Evolutionary conservation across 1,284 basidiomycete species (phyloP), one percentile per base, ranked within the genome.

Genomic region (Puccinia brachypodii): DNA sequence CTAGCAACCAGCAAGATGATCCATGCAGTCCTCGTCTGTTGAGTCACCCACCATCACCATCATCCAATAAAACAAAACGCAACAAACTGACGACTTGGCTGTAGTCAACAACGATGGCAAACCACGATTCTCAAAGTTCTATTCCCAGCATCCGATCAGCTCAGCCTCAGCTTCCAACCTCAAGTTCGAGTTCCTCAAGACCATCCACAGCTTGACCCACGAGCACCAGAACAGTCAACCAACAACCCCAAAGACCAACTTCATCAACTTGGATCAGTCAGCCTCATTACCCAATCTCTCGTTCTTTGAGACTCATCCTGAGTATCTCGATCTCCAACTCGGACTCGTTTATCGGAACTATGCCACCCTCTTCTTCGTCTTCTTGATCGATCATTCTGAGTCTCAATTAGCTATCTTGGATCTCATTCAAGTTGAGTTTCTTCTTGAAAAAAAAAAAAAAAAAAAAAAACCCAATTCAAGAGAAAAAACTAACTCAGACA

Each of bases 401-500:
- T 96, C 94, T 85, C 96, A 99, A 87, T 89, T 99, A 16, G 97
- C 96, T 0, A 94, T 99, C 82, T 88, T 99, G 69, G 97, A 99
- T 86, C 87, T 99, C 83, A 99, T 99, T 72, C 97, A 99, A 90
- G 95, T 95, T 85, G 83, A 91, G 71, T 13, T 11, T 16, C 38
- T 85, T 25, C 38, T 40, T 33, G 76, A 53, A 53, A 50, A 22
- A 31, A 66, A 22, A 40, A 62, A 76, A 73, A 47, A 31, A 13
- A 72, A 42, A 60, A 22, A 38, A 47, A 47, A 22, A 42, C 1
- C 31, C 60, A 36, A 33, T 62, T 62, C 31, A 62, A 7, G 3
- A 36, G 16, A n/a, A n/a, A n/a, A n/a, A n/a, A n/a, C n/a, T n/a
- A n/a, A n/a, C n/a, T n/a, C n/a, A n/a, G n/a, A n/a, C n/a, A n/a